Evolutionary conservation across 2,329 filamentous ascomycete genomes (phyloP), one percentile per base, ranked within the genome.

Genomic region (Aspergillus quadricinctus): DNA sequence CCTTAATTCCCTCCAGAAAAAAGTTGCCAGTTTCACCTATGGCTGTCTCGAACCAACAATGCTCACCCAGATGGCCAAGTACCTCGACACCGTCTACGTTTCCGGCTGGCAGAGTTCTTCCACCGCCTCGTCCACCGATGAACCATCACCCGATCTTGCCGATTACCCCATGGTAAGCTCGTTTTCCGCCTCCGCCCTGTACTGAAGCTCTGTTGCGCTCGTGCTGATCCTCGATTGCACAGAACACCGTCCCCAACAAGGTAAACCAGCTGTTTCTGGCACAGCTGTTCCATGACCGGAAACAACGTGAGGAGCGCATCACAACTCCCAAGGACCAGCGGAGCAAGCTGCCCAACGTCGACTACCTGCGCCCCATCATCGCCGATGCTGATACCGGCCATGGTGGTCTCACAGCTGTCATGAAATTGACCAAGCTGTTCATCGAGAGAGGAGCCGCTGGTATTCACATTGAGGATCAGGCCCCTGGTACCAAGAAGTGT

Each of bases 21-120:
- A 86, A 68, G 89, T 94, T 70, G 90, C 90, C 49, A 95, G 90
- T 77, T 96, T 88, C 80, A 99, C 94, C 56, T 99, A 97, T 72
- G 94, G 94, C 69, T 97, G 94, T 78, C 82, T 99, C 63, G 94
- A 99, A 72, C 94, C 94, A 10, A 96, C 96, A 55, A 97, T 97
- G 90, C 84, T 99, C 73, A 97, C 94, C 28, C 94, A 99, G 77
- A 99, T 99, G 94, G 93, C 93, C 68, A 96, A 97, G 78, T 97
- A 95, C 76, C 83, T 99, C 60, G 94, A 99, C 72, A 99, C 94
- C 35, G 90, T 99, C 73, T 99, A 99, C 75, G 94, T 99, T 60
- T 97, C 94, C 54, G 94, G 94, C 62, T 99, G 94, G 94, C 94
- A 99, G 78, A 96, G 90, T 63, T 97, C 93, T 1, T 97, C 92